These are phyloP conservation scores for Bipolaris bicolor DNA, from an alignment of 2,329 filamentous ascomycete species.

Conservation along the genomic window DNA sequence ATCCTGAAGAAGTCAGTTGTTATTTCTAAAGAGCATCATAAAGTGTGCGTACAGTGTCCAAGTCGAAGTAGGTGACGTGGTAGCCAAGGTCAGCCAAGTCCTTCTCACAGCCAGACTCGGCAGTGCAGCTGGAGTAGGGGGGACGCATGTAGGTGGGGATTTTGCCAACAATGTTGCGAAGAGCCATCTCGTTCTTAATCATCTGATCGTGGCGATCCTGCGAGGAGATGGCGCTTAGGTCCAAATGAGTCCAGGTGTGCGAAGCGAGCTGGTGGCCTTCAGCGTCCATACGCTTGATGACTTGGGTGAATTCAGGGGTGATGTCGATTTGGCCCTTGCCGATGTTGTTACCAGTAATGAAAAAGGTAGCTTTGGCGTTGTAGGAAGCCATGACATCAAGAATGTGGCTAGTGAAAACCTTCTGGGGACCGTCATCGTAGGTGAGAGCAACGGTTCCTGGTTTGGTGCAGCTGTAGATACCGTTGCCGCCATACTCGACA, in stretches of 20 bases:
- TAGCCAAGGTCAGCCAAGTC: constrained; percentile 58
- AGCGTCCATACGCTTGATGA: constrained; percentile 62
- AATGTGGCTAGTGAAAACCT: constrained; percentile 65
- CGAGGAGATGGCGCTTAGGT: constrained; percentile 54
- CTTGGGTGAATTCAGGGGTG: constrained; percentile 53
- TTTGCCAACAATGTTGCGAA: constrained; percentile 62
- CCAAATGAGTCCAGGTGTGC: constrained; percentile 63
- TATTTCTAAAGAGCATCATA: background rate
- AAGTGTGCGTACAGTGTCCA: constrained; percentile 55
- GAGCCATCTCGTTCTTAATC: constrained; percentile 61
- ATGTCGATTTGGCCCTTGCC: constrained; percentile 64
- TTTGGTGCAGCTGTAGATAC: constrained; percentile 61
- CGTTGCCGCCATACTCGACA: constrained; percentile 62
- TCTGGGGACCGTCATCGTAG: constrained; percentile 69
- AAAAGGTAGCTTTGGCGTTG: constrained; percentile 70
- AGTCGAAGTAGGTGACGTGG: constrained; percentile 66
- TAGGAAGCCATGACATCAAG: constrained; percentile 66
- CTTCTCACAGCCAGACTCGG: constrained; percentile 43
- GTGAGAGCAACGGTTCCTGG: constrained; percentile 68
- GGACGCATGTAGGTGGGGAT: constrained; percentile 63
- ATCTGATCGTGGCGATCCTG: constrained; percentile 57
- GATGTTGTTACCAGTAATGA: constrained; percentile 65
- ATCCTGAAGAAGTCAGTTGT: constrained; percentile 38
- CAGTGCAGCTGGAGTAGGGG: constrained; percentile 56
- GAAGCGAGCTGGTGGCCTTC: constrained; percentile 67